Evolutionary conservation across 1,284 basidiomycete species (phyloP), one percentile per base, ranked within the genome.

Genomic region (Ganoderma lingzhi): DNA sequence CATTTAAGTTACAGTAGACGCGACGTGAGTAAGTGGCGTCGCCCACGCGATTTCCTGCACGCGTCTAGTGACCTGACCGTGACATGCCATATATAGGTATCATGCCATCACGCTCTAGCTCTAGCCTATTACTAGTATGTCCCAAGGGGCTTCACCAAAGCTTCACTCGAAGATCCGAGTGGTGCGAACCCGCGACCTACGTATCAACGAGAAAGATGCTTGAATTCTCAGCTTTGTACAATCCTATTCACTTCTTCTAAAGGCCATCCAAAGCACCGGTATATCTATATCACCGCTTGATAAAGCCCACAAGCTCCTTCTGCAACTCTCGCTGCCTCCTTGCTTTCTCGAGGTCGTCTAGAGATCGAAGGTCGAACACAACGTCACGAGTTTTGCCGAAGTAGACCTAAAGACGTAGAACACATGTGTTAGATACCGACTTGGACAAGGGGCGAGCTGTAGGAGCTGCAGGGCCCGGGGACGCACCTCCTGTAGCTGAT

Each of bases 381-480:
- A 99, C 92, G 79, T 99, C 97, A 74, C 94, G 91, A 58, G 97
- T 99, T 84, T 99, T 99, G 67, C 96, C 96, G 83, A 99, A 99
- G 84, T 99, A 99, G 19, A 99, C 97, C 90, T 92, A 55, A n/a
- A 51, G 23, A 23, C 35, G 56, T 17, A 17, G 19, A 15, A 23
- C 23, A 32, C 9, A 28, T 28, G 28, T n/a, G 15, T 42, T 39
- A 63, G 19, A 55, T 15, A 8, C 19, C 6, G 56, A 42, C 53
- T 19, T 17, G 30, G 15, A 15, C 12, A 17, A 23, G 23, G 23
- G 23, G 23, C 23, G 23, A 1, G 23, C 23, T 17, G 42, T 3
- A n/a, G 48, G 12, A 28, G 9, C 45, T 1, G n/a, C n/a, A 48
- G 41, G 35, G 35, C 35, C 8, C 35, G 35, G 30, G 12, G 63